A percentile compares a stretch with the other conserved stretches of the same genome.
Conservation (phyloP, 495 filamentous ascomycete genomes). For the Podospora pseudocomata region DNA sequence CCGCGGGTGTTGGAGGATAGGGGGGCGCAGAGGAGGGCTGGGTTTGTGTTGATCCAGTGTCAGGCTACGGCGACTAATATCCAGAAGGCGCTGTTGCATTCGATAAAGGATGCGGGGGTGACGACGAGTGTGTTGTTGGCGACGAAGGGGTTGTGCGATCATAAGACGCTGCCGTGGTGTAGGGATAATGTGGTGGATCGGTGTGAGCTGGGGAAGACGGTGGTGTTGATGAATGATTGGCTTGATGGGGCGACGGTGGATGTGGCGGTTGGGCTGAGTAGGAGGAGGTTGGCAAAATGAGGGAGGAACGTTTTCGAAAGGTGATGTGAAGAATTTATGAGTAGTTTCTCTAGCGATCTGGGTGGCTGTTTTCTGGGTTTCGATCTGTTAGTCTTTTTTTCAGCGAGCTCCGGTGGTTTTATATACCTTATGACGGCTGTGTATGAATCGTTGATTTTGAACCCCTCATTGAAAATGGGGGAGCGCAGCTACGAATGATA, state of each 20-base stretch:
- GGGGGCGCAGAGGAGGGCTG: slow-evolving; percentile 36
- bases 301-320: not conserved
- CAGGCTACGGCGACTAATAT: slow-evolving; percentile 55
- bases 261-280: slow-evolving; percentile 43
- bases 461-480: not conserved
- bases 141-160: slow-evolving; percentile 51
- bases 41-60: slow-evolving; percentile 51
- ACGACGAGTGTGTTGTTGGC: slow-evolving; percentile 44
- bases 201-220: slow-evolving; percentile 37
- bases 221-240: slow-evolving; percentile 55
- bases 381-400: too few relatives aligned
- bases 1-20: slow-evolving; percentile 32
- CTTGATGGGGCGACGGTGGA: slow-evolving; percentile 53
- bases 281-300: slow-evolving; percentile 36
- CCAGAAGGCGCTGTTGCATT: slow-evolving; percentile 44
- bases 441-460: too few relatives aligned
- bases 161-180: slow-evolving; percentile 50
- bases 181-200: slow-evolving; percentile 37
- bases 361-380: too few relatives aligned
- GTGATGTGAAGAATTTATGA: slow-evolving; percentile 1
- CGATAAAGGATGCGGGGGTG: slow-evolving; percentile 42
- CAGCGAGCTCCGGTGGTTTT: too few relatives aligned
- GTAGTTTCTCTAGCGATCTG: not conserved
- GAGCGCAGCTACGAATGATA: not conserved
- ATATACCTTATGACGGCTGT: too few relatives aligned